Percentiles rank a stretch among this genome's conserved stretches.
phyloP scores from a whole-genome alignment of 2,329 filamentous ascomycete genomes.

The Sarocladium oryzae region DNA sequence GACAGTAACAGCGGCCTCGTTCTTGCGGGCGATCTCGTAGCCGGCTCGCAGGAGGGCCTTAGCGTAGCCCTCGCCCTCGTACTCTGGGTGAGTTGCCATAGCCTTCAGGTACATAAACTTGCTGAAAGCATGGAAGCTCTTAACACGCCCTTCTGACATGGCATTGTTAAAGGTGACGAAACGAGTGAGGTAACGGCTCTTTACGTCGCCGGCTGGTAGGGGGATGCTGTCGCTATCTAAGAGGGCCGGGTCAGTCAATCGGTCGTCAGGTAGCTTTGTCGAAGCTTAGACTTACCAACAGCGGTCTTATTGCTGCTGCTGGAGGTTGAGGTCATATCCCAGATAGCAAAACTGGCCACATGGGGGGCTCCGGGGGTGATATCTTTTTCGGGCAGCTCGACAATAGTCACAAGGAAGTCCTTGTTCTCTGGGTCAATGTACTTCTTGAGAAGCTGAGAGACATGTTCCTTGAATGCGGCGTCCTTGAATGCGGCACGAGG shows the following conservation, averaged over 20 bases:
- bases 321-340: conserved; percentile 13
- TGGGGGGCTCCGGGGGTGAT: conserved; percentile 7
- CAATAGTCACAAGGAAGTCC: conserved; percentile 14
- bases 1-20: conserved; percentile 12
- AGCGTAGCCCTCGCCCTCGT: conserved; percentile 14
- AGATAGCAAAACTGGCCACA: conserved; percentile 13
- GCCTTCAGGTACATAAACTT: conserved; percentile 13
- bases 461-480: conserved; percentile 11
- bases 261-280: background rate
- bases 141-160: conserved; percentile 4
- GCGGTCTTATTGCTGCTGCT: conserved; percentile 6
- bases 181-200: conserved; percentile 7
- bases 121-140: conserved; percentile 4
- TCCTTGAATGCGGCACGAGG: conserved; percentile 11
- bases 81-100: conserved; percentile 14
- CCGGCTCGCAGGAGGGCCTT: conserved; percentile 14
- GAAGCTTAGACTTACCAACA: background rate
- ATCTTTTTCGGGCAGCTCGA: conserved; percentile 12
- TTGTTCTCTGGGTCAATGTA: conserved; percentile 14
- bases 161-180: conserved; percentile 7
- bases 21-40: conserved; percentile 11
- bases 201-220: background rate
- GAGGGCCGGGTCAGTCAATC: no score
- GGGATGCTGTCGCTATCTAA: conserved; percentile 1
- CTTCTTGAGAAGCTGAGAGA: conserved; percentile 13